These are phyloP conservation scores for Coelastrella sp. DNA, from an alignment of 139 green algal species.

Conservation along the genomic window DNA sequence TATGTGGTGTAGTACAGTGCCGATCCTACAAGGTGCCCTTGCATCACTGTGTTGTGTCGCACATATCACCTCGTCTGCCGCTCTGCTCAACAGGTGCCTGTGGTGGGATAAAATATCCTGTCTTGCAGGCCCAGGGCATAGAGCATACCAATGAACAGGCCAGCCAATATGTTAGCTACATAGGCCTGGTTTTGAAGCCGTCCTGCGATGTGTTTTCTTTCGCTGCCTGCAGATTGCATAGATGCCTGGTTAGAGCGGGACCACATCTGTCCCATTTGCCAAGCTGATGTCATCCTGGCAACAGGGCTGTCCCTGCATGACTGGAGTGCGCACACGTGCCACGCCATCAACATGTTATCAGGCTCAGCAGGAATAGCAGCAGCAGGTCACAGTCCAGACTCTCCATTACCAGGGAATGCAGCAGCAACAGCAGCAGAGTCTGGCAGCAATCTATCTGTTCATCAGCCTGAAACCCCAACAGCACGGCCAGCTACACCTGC, in stretches of 20 bases:
- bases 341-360: neutral
- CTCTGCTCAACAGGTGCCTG: neutral
- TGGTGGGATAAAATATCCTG: too few species aligned
- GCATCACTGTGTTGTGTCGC: neutral
- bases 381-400: neutral
- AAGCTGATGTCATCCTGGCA: slow-evolving; percentile 17
- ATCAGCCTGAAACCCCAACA: neutral
- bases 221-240: slow-evolving; percentile 24
- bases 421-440: slow-evolving; percentile 6
- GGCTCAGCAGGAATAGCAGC: neutral
- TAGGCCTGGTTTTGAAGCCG: neutral
- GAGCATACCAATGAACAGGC: neutral
- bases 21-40: too few species aligned
- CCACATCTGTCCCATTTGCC: slow-evolving; percentile 31
- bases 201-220: neutral
- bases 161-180: neutral
- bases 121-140: neutral
- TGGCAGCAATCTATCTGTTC: neutral
- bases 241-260: neutral
- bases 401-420: neutral
- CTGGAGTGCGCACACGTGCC: neutral
- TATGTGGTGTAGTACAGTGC: neutral
- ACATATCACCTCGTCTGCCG: neutral
- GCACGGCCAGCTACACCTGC: neutral
- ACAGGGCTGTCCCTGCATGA: neutral